Conservation (phyloP, 208 protist species). For the Spongospora subterranea region DNA sequence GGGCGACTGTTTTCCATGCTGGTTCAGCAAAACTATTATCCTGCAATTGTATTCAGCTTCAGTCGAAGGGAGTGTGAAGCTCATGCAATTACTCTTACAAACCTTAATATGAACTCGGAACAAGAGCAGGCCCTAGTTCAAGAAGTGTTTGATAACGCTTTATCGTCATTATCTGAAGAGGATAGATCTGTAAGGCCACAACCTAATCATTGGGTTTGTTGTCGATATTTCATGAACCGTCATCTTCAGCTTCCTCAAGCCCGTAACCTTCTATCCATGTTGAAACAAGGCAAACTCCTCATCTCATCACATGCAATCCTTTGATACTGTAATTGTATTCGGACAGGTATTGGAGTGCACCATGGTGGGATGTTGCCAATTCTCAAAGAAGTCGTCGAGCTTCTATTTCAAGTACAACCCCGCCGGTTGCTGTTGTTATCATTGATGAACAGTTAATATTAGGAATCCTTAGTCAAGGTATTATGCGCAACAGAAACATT, state of each 20-base stretch:
- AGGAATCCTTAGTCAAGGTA: slow-evolving; percentile 87
- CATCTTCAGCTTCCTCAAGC: slow-evolving; percentile 30
- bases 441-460: slow-evolving; percentile 58
- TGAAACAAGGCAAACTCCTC: slow-evolving; percentile 89
- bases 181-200: slow-evolving; percentile 67
- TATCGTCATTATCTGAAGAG: background rate
- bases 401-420: slow-evolving; percentile 88
- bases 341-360: slow-evolving; percentile 97
- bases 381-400: slow-evolving; percentile 99
- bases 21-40: background rate
- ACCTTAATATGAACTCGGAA: slow-evolving; percentile 4
- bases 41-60: slow-evolving; percentile 97
- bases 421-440: background rate
- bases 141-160: slow-evolving; percentile 40
- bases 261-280: slow-evolving; percentile 60
- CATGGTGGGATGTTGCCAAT: slow-evolving; percentile 98
- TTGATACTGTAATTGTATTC: slow-evolving; percentile 74
- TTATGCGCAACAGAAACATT: slow-evolving; percentile 99
- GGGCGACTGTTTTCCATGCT: slow-evolving; percentile 1
- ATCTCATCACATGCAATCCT: slow-evolving; percentile 77
- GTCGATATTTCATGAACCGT: too few species aligned
- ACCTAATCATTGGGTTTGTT: background rate
- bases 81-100: background rate
- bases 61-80: slow-evolving; percentile 94
- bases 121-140: slow-evolving; percentile 34